Conservation (phyloP, 2,329 filamentous ascomycete species). For the Fusarium sp. region DNA sequence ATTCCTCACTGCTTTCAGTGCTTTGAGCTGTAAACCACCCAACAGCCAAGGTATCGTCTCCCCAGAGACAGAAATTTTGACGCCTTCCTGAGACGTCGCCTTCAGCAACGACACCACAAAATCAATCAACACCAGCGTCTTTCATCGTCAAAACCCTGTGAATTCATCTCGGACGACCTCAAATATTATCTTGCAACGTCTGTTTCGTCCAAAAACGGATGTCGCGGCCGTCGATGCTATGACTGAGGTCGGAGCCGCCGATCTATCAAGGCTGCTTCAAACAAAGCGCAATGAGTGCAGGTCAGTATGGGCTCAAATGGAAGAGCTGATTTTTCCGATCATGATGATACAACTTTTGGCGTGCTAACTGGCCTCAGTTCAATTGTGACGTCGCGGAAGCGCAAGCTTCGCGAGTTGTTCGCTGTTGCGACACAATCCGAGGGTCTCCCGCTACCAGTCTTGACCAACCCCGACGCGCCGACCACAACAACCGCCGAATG, state of each 20-base stretch:
- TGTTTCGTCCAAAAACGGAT: conserved; percentile 77
- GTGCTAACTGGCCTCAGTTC: conserved; percentile 67
- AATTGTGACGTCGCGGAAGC: conserved; percentile 87
- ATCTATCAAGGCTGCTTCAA: conserved; percentile 75
- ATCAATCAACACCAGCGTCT: conserved; percentile 52
- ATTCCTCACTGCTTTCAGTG: conserved; percentile 42
- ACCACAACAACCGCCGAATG: conserved; percentile 65
- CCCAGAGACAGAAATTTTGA: conserved; percentile 53
- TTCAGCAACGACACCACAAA: conserved; percentile 50
- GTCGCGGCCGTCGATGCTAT: conserved; percentile 77
- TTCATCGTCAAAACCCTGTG: conserved; percentile 51
- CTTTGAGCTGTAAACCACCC: conserved; percentile 41
- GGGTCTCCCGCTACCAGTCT: conserved; percentile 70
- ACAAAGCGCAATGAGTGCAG: conserved; percentile 73
- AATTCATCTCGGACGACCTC: conserved; percentile 50
- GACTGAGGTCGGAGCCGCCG: conserved; percentile 77
- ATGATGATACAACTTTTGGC: conserved; percentile 59
- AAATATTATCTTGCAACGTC: conserved; percentile 57
- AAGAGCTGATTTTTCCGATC: conserved; percentile 65
- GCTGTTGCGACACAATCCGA: conserved; percentile 79
- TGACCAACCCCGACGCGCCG: conserved; percentile 69
- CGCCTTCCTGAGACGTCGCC: conserved; percentile 49
- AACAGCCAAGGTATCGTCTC: conserved; percentile 39
- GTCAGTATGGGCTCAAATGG: conserved; percentile 62
- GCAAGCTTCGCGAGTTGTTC: conserved; percentile 90